phyloP scores from a whole-genome alignment of 208 protist species.

The Trichomonas tenax region DNA sequence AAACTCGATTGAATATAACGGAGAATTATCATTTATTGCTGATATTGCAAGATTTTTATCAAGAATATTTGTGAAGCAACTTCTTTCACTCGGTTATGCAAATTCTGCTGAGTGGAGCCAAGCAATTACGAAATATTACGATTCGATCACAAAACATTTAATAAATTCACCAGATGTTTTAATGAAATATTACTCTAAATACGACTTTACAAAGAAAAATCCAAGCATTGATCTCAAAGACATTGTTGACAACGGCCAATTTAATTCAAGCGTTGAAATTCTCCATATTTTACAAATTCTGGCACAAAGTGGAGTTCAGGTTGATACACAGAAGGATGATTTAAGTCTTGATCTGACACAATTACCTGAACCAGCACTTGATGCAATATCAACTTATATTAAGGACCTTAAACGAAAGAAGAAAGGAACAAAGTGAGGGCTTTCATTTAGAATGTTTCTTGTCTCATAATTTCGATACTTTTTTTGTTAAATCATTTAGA shows the following conservation, averaged over 20 bases:
- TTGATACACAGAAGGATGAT: neutral
- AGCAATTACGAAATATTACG: neutral
- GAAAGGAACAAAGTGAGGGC: neutral
- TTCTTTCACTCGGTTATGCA: neutral
- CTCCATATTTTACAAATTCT: neutral
- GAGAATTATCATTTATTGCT: neutral
- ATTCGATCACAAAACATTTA: neutral
- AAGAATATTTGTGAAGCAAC: neutral
- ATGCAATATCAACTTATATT: neutral
- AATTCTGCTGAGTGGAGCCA: neutral
- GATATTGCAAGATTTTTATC: neutral
- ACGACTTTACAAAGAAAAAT: neutral
- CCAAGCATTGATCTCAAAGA: neutral
- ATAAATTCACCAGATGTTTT: neutral
- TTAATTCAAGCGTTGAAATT: neutral
- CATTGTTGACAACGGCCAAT: neutral
- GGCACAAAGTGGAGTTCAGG: neutral
- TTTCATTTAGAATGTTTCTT: too few species aligned
- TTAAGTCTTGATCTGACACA: neutral
- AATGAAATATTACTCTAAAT: neutral
- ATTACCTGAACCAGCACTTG: neutral
- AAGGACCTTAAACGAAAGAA: neutral
- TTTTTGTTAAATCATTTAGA: too few species aligned
- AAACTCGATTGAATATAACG: neutral
- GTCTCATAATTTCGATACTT: too few species aligned